Evolutionary conservation across 441 rosid species (phyloP).

Genomic region (Syzygium malaccense): DNA sequence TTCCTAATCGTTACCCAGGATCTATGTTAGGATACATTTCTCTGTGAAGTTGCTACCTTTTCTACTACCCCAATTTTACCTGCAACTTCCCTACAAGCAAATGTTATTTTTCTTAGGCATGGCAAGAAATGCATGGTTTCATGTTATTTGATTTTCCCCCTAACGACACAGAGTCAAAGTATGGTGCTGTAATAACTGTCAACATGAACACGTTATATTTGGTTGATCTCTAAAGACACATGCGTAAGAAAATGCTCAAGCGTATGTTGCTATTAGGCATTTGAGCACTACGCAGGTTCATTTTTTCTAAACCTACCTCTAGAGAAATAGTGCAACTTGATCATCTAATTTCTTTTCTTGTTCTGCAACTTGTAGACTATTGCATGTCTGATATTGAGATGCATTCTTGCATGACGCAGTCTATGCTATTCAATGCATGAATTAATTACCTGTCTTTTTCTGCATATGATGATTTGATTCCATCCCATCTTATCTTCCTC

Average conservation of each 20-base stretch:
- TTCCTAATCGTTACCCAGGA: neutral
- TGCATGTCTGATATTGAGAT: neutral
- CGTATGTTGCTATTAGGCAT: neutral
- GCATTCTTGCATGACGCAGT: neutral
- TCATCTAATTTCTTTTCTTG: neutral
- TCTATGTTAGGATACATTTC: no score
- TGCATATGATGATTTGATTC: neutral
- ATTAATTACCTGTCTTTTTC: fast-evolving
- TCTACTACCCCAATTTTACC: no score
- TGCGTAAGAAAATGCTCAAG: neutral
- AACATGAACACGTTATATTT: neutral
- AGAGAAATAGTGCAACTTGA: neutral
- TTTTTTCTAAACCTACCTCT: neutral
- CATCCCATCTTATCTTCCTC: neutral
- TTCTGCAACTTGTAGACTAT: neutral
- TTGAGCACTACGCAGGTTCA: neutral
- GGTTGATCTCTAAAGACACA: neutral
- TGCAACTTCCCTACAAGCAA: neutral
- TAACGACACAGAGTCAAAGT: neutral
- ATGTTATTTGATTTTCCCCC: neutral
- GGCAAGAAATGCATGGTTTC: neutral
- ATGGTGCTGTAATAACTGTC: neutral
- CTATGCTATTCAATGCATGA: neutral
- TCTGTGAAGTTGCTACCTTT: no score
- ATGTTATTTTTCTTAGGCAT: neutral